Conservation (phyloP, 2,329 filamentous ascomycete genomes). For the Aureobasidium sp. region DNA sequence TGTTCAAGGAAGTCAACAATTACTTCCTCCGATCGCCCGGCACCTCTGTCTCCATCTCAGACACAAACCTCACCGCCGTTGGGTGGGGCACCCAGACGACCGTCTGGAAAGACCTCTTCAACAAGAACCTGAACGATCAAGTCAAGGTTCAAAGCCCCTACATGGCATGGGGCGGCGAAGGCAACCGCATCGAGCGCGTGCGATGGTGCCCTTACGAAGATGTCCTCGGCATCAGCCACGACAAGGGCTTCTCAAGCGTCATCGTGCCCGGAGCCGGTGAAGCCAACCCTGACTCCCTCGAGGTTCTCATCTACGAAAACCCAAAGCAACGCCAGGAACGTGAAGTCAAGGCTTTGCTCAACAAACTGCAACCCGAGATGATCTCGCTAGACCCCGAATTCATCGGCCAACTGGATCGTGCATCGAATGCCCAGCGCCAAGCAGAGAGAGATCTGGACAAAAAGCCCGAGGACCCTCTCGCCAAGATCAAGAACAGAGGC, state of each 20-base stretch:
- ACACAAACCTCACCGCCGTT: conserved; percentile 78
- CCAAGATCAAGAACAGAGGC: conserved; percentile 64
- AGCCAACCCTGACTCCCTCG: conserved; percentile 89
- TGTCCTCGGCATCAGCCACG: conserved; percentile 76
- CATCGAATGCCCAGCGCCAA: conserved; percentile 68
- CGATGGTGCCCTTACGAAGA: conserved; percentile 95
- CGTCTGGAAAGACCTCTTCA: conserved; percentile 86
- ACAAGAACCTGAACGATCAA: conserved; percentile 59
- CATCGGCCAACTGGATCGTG: conserved; percentile 77
- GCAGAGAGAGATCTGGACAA: conserved; percentile 75
- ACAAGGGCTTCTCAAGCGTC: conserved; percentile 79
- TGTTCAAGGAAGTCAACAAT: conserved; percentile 84
- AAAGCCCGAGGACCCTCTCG: conserved; percentile 48
- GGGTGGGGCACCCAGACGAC: conserved; percentile 86
- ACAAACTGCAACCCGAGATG: conserved; percentile 95
- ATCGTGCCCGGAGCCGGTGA: conserved; percentile 93
- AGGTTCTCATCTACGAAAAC: conserved; percentile 93
- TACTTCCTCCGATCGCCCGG: conserved; percentile 81
- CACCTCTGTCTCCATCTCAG: conserved; percentile 78
- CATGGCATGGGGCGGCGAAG: conserved; percentile 86
- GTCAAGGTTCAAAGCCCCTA: conserved; percentile 81
- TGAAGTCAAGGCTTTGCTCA: conserved; percentile 82
- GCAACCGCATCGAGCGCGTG: conserved; percentile 70
- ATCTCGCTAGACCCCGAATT: conserved; percentile 91
- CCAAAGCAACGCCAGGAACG: conserved; percentile 84